Percentiles rank a stretch among this genome's conserved stretches.
These are phyloP conservation scores for Acaromyces ingoldii DNA, from an alignment of 1,284 basidiomycete species.

Conservation along the genomic window DNA sequence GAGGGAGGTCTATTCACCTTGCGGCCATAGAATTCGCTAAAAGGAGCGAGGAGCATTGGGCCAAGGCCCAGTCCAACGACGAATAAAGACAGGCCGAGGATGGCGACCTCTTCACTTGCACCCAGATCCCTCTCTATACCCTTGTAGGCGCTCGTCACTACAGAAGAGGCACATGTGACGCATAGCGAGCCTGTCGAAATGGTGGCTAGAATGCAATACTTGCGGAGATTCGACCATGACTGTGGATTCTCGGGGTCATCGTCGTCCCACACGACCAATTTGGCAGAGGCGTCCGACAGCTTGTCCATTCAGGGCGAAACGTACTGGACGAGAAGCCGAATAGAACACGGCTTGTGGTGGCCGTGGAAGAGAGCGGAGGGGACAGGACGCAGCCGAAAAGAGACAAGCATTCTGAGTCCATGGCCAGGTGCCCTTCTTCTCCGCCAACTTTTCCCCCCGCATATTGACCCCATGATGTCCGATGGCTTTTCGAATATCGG, in stretches of 20 bases:
- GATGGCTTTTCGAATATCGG: too few species aligned
- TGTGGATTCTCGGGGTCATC: slow-evolving; percentile 28
- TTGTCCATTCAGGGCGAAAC: too few species aligned
- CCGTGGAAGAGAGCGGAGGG: too few species aligned
- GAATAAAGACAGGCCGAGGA: slow-evolving; percentile 68
- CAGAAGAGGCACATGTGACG: slow-evolving; percentile 31
- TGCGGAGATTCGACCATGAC: slow-evolving; percentile 18
- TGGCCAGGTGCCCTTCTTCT: too few species aligned
- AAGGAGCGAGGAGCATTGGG: slow-evolving; percentile 56
- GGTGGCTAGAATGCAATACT: slow-evolving; percentile 20
- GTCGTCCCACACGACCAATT: too few species aligned
- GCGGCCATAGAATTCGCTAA: slow-evolving; percentile 60
- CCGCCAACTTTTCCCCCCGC: too few species aligned
- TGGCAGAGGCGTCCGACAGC: too few species aligned
- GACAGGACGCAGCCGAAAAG: too few species aligned
- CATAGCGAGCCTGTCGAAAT: slow-evolving; percentile 23
- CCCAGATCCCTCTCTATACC: slow-evolving; percentile 62
- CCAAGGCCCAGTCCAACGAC: slow-evolving; percentile 54
- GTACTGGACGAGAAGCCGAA: too few species aligned
- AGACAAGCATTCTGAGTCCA: too few species aligned
- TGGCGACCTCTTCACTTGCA: slow-evolving; percentile 64
- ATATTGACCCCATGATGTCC: too few species aligned
- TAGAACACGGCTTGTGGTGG: too few species aligned
- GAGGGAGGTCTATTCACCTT: not conserved
- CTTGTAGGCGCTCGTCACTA: slow-evolving; percentile 53